Evolutionary conservation across 2,329 filamentous ascomycete species (phyloP).

Genomic region (Ilyonectria sp.): DNA sequence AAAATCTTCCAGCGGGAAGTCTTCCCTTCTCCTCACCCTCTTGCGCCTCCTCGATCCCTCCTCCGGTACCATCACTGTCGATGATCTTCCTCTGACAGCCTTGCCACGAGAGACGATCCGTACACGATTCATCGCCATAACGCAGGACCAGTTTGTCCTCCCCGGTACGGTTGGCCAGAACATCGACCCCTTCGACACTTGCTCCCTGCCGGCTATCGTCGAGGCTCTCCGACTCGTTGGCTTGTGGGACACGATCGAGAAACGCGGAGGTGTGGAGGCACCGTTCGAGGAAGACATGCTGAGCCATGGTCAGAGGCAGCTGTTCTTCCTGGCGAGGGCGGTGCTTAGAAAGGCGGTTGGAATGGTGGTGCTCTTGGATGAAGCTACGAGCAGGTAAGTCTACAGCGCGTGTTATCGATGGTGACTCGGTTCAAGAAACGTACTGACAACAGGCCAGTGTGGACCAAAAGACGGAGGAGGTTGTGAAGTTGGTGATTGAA

Average conservation of each 20-base stretch:
- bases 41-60: conserved; percentile 64
- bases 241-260: conserved; percentile 58
- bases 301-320: conserved; percentile 64
- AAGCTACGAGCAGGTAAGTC: conserved; percentile 55
- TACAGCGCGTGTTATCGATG: background rate
- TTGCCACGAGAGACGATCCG: conserved; percentile 61
- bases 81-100: conserved; percentile 58
- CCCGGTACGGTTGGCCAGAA: conserved; percentile 64
- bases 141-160: conserved; percentile 66
- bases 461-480: conserved; percentile 52
- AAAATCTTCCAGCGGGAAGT: conserved; percentile 61
- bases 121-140: conserved; percentile 60
- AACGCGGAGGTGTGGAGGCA: conserved; percentile 55
- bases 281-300: conserved; percentile 53
- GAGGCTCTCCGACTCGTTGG: conserved; percentile 59
- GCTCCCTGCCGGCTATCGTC: conserved; percentile 55
- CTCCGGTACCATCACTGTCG: conserved; percentile 57
- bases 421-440: too few relatives aligned
- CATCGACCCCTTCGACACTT: conserved; percentile 57
- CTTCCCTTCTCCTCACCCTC: conserved; percentile 62
- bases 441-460: conserved; percentile 44
- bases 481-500: conserved; percentile 53
- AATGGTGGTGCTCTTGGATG: conserved; percentile 62
- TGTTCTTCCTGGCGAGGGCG: conserved; percentile 65
- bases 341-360: conserved; percentile 57